phyloP scores from a whole-genome alignment of 768 basidiomycete species.

The Strobilomyces confusus region DNA sequence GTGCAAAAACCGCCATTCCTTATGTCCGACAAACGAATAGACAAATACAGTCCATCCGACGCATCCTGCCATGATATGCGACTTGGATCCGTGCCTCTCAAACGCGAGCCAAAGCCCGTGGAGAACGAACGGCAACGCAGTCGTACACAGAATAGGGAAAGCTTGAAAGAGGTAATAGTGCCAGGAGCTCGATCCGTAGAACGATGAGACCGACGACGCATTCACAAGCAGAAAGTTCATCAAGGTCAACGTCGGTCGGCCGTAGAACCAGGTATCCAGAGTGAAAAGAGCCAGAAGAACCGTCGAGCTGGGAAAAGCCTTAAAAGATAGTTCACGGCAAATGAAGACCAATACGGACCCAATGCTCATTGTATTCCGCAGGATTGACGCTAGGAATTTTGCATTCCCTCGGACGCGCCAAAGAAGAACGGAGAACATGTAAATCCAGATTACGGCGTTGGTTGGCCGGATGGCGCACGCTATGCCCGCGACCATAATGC shows the following conservation, averaged over 20 bases:
- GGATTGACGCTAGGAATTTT: slow-evolving; percentile 29
- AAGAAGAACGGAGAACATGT: slow-evolving; percentile 55
- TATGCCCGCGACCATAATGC: slow-evolving; percentile 62
- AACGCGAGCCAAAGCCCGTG: slow-evolving; percentile 50
- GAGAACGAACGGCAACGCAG: slow-evolving; percentile 66
- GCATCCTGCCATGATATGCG: slow-evolving; percentile 44
- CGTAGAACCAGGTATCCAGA: slow-evolving; percentile 73
- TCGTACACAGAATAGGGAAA: slow-evolving; percentile 75
- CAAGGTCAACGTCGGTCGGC: slow-evolving; percentile 63
- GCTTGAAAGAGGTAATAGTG: slow-evolving; percentile 90
- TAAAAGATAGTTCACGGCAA: slow-evolving; percentile 3
- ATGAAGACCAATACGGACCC: slow-evolving; percentile 40
- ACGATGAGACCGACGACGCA: slow-evolving; percentile 79
- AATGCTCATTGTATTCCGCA: slow-evolving; percentile 37
- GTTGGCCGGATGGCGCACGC: slow-evolving; percentile 87
- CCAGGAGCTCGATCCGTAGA: slow-evolving; percentile 84
- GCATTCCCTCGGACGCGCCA: slow-evolving; percentile 45
- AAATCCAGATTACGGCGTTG: slow-evolving; percentile 82
- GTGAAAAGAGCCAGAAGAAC: slow-evolving; percentile 32
- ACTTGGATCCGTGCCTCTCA: slow-evolving; percentile 19
- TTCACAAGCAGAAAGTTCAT: slow-evolving; percentile 83
- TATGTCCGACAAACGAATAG: slow-evolving; percentile 85
- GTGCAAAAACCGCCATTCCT: slow-evolving; percentile 97
- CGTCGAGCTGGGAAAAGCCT: slow-evolving; percentile 16
- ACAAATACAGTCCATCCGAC: slow-evolving; percentile 59